Conservation (phyloP, 371 early-diverging fungal genomes). For the Cokeromyces recurvatus region DNA sequence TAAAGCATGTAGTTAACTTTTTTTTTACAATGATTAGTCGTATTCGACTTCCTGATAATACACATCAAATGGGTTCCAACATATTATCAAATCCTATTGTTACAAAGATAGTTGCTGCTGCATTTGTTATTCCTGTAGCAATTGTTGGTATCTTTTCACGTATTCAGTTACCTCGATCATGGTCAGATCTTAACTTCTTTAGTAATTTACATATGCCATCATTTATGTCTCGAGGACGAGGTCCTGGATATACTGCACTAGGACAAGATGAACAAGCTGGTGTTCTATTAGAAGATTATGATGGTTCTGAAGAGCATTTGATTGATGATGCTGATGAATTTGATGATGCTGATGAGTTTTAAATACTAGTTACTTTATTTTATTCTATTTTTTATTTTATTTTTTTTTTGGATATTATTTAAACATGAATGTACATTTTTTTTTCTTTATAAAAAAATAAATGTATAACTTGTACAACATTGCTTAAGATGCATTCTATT, state of each 20-base stretch:
- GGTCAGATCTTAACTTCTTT: slow-evolving; percentile 20
- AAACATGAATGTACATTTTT: too few species aligned
- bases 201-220: slow-evolving; percentile 23
- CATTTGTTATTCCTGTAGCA: slow-evolving; percentile 37
- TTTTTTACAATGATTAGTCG: slow-evolving; percentile 22
- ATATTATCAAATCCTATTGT: slow-evolving; percentile 30
- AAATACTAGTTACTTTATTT: background rate
- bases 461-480: too few species aligned
- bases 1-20: too few species aligned
- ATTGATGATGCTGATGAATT: slow-evolving; percentile 37
- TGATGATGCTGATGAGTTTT: slow-evolving; percentile 44
- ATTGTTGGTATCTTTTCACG: slow-evolving; percentile 36
- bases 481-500: too few species aligned
- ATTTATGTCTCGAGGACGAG: slow-evolving; percentile 17
- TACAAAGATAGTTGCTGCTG: slow-evolving; percentile 34
- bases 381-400: too few species aligned
- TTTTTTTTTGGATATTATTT: too few species aligned
- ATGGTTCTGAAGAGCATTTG: slow-evolving; percentile 37
- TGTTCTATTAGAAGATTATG: slow-evolving; percentile 47
- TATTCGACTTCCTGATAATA: slow-evolving; percentile 38
- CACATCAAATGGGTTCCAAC: slow-evolving; percentile 13
- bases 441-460: too few species aligned
- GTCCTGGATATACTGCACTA: slow-evolving; percentile 32
- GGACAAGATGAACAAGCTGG: slow-evolving; percentile 47
- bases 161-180: slow-evolving; percentile 31